Evolutionary conservation across 108 stramenopile species (phyloP), one percentile per base, ranked within the genome.

Genomic region (Pseudonitzschia pungens): DNA sequence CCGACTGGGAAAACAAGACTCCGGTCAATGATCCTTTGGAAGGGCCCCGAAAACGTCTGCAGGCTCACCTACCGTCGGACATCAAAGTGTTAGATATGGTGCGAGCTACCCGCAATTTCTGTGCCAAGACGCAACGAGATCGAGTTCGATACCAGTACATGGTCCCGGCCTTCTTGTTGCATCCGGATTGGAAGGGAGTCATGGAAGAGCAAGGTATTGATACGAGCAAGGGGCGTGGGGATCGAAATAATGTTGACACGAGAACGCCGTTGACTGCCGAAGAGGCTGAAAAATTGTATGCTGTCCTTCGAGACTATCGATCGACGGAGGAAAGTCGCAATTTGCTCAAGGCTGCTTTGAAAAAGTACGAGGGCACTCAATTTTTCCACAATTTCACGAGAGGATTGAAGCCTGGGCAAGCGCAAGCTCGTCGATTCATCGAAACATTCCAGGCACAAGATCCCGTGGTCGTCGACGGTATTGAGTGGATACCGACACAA

Each of bases 141-240:
- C 85, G 83, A 54, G 94, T 98, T 10, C 77, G 96, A 40, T 99
- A 99, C 84, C 93, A 96, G 75, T 99, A 99, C 85, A 94, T 99
- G 87, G 83, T 99, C 57, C 99, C 99, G 26, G 89, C 94, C 32
- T 97, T 84, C 75, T 75, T 89, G 53, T 42, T 71, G 28, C 82
- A 75, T 41, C 32, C 57, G 21, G 59, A 76, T 44, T 71, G 32
- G 71, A 52, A 50, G 53, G 20, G 53, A 41, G 15, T 78, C 48
- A 67, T 80, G 45, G 67, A 60, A 58, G 78, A 72, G 20, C 65
- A 63, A 4, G 73, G 65, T 33, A 81, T 54, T 70, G 72, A 72
- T 10, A 45, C 74, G 32, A 69, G 50, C 7, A 18, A 64, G 63
- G 69, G 69, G 8, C 27, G 69, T 20, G 27, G 70, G 20, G 73